phyloP scores from a whole-genome alignment of 352 stramenopile genomes.

The Phytophthora macrochlamydospora region DNA sequence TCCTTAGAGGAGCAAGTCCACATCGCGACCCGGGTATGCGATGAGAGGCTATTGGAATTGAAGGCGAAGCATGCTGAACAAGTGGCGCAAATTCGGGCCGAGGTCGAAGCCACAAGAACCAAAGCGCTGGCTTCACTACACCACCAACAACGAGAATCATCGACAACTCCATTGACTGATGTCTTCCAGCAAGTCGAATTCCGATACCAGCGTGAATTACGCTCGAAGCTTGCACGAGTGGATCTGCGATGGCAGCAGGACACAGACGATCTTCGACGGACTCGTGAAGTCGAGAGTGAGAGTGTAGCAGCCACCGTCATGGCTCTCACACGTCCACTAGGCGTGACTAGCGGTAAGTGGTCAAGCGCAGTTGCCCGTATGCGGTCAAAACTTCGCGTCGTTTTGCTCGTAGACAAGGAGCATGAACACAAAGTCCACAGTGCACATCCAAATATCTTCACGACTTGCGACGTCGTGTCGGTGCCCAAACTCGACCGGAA shows the following conservation, averaged over 20 bases:
- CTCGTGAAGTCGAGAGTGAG: slow-evolving; percentile 73
- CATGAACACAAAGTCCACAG: slow-evolving; percentile 16
- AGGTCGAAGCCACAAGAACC: slow-evolving; percentile 38
- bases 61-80: slow-evolving; percentile 41
- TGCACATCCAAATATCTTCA: slow-evolving; percentile 36
- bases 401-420: slow-evolving; percentile 44
- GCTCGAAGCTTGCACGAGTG: slow-evolving; percentile 41
- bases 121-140: slow-evolving; percentile 26
- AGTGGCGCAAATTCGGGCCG: slow-evolving; percentile 35
- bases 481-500: slow-evolving; percentile 27
- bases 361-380: slow-evolving; percentile 65
- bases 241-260: slow-evolving; percentile 71
- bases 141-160: slow-evolving; percentile 41
- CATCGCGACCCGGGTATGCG: slow-evolving; percentile 57
- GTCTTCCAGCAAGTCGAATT: slow-evolving; percentile 48
- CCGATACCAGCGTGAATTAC: slow-evolving; percentile 31
- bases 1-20: slow-evolving; percentile 71
- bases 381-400: slow-evolving; percentile 51
- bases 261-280: slow-evolving; percentile 56
- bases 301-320: slow-evolving; percentile 76
- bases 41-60: slow-evolving; percentile 66
- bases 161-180: slow-evolving; percentile 14
- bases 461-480: slow-evolving; percentile 34
- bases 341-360: slow-evolving; percentile 75
- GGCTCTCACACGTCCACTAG: slow-evolving; percentile 70